phyloP scores from a whole-genome alignment of 176 grass and related monocot species.

The Triticum urartu region DNA sequence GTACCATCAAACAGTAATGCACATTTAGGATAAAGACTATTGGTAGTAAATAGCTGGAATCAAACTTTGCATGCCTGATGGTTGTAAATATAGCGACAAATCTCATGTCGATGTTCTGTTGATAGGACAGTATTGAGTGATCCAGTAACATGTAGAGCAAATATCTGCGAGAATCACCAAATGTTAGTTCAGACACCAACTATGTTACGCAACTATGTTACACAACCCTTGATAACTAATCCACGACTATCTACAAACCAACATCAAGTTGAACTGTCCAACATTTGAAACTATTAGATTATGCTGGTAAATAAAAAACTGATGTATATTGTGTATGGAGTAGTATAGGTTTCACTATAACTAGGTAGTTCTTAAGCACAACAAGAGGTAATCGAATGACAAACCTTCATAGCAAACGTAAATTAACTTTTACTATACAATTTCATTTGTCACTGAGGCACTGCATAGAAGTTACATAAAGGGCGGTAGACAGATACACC shows the following conservation, averaged over 20 bases:
- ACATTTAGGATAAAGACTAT: not conserved
- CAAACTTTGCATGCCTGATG: constrained; percentile 20
- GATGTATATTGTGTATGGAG: not conserved
- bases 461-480: not conserved
- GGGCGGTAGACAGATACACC: not conserved
- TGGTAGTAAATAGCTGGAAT: not conserved
- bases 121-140: constrained; percentile 25
- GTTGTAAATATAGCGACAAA: constrained; percentile 48
- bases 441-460: not conserved
- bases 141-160: constrained; percentile 31
- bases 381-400: not conserved
- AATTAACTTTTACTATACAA: not conserved
- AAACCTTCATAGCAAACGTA: not conserved
- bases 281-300: not conserved
- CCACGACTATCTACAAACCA: not conserved
- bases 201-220: not conserved
- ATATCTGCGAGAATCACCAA: constrained; percentile 21
- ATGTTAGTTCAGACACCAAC: not conserved
- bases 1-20: not conserved
- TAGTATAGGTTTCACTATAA: not conserved
- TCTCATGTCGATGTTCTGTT: constrained; percentile 26
- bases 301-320: not conserved
- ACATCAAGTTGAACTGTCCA: not conserved
- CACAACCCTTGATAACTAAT: not conserved
- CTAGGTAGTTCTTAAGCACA: not conserved